Evolutionary conservation across 2,329 filamentous ascomycete genomes (phyloP), one percentile per base, ranked within the genome.

Genomic region (Pyrenophora graminea): DNA sequence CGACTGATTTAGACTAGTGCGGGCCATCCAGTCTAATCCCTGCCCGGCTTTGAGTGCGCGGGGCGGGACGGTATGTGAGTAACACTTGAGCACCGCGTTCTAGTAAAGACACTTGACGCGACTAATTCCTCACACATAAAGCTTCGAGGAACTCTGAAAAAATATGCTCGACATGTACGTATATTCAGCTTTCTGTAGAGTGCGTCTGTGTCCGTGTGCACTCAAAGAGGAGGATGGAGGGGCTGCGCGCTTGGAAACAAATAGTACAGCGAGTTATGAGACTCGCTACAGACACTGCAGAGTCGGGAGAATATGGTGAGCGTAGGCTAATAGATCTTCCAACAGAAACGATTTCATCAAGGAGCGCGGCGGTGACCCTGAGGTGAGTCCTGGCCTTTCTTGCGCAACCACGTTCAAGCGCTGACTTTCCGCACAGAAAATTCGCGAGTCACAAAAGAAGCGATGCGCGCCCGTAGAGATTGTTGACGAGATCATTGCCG

Each of bases 311-410:
- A 7, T 6, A 45, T 25, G 32, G 17, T 12, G 3, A 12, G 12
- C 31, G 15, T 32, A 51, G 18, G 44, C 58, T 67, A 45, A 67
- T 43, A 50, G 53, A 38, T 51, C 33, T 60, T 58, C 60, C 77
- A 30, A 42, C 67, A 72, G 78, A 51, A 78, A 79, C 67, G 79
- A 80, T 67, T 81, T 80, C 69, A 79, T 80, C 65, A 70, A 83
- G 71, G 91, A 97, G 76, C 89, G 91, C 66, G 94, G 93, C 62
- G 94, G 94, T 64, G 85, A 97, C 77, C 90, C 91, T 13, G 88
- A 96, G 71, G 49, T 52, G 36, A 18, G 49, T 36, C n/a, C 25
- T 43, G 3, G 33, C 23, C 18, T 12, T 32, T 13, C 32, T 39
- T 17, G 38, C 32, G 44, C 39, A 27, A 48, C n/a, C 10, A 19